Conservation (phyloP, 169 alveolate species). For the Eimeria sp. region DNA sequence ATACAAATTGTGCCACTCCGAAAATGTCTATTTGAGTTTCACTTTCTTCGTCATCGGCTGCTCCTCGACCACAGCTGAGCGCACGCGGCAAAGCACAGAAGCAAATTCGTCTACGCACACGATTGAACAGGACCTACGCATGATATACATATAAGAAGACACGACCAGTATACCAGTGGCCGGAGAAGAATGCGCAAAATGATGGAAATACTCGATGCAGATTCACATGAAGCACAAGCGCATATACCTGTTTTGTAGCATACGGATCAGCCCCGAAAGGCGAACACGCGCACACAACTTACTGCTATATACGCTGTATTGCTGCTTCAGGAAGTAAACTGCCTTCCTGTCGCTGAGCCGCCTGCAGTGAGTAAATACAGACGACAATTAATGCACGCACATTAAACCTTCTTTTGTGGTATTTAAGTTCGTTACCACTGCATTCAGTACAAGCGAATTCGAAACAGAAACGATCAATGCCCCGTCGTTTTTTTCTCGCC, state of each 20-base stretch:
- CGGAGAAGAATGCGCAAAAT: neutral
- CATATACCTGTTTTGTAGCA: neutral
- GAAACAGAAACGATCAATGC: neutral
- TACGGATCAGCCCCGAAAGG: too few species aligned
- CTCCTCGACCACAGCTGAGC: constrained; percentile 50
- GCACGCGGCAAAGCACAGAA: neutral
- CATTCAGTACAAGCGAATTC: neutral
- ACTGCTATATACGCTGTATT: constrained; percentile 62
- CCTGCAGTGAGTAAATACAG: constrained; percentile 54
- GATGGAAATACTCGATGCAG: neutral
- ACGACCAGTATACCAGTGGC: too few species aligned
- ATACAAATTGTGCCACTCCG: neutral
- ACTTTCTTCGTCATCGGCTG: constrained; percentile 13
- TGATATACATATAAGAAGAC: too few species aligned
- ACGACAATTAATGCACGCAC: neutral
- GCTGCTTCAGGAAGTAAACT: constrained; percentile 80
- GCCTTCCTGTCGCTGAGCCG: constrained; percentile 82
- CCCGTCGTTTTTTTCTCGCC: neutral
- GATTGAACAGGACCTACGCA: neutral
- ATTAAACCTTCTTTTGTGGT: neutral
- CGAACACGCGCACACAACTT: neutral
- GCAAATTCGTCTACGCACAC: neutral
- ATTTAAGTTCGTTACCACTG: neutral
- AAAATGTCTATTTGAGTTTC: neutral
- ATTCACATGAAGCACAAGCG: neutral